Evolutionary conservation across 1,284 basidiomycete genomes (phyloP).

Genomic region (Neotropicomus parvogracilis): DNA sequence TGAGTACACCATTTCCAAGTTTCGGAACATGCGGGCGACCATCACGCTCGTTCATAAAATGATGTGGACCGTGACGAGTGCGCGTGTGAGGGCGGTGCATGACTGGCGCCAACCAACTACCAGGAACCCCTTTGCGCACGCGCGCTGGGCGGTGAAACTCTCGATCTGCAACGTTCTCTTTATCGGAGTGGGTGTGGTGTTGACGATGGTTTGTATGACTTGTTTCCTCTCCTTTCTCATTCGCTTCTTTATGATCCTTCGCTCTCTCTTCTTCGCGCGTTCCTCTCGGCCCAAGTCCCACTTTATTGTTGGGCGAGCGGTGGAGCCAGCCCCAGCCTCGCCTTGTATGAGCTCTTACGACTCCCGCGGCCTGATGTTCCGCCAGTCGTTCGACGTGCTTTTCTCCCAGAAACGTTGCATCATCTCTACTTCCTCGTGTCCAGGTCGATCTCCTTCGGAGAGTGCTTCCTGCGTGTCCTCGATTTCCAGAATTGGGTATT

Average conservation of each 20-base stretch:
- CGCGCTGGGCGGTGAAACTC: constrained; percentile 9
- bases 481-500: neutral
- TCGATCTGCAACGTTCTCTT: constrained; percentile 11
- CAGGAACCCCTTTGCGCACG: constrained; percentile 20
- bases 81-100: constrained; percentile 5
- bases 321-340: constrained; percentile 22
- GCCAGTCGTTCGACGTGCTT: constrained; percentile 24
- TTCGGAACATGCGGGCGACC: constrained; percentile 13
- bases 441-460: constrained; percentile 19
- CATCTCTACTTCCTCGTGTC: constrained; percentile 10
- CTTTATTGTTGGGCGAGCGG: constrained; percentile 7
- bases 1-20: constrained; percentile 46
- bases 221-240: constrained; percentile 11
- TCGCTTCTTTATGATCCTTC: neutral
- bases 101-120: constrained; percentile 17
- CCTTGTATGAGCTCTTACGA: constrained; percentile 31
- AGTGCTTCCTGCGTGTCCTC: neutral
- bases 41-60: constrained; percentile 17
- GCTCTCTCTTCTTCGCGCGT: neutral
- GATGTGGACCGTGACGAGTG: constrained; percentile 1
- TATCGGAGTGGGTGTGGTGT: constrained; percentile 9
- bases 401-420: neutral
- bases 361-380: constrained; percentile 27
- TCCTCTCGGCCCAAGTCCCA: neutral
- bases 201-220: constrained; percentile 2